Evolutionary conservation across 768 basidiomycete genomes (phyloP), one percentile per base, ranked within the genome.

Genomic region (Trametes elegans): DNA sequence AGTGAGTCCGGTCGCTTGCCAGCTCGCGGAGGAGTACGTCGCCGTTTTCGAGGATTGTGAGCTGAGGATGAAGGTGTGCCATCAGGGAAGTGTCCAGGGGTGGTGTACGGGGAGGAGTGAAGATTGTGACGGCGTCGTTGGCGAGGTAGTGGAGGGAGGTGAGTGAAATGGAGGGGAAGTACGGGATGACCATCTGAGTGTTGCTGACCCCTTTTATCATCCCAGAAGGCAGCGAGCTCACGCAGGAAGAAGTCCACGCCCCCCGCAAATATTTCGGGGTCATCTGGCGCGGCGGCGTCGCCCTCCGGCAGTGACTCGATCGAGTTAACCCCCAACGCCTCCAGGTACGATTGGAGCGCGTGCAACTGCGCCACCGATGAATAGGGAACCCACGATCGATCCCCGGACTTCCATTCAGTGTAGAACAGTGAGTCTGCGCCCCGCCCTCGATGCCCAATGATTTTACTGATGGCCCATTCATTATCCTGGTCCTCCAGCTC

Each of bases 331-430:
- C 63, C 67, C 18, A 62, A 34, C 2, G 59, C 61, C 38, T 68
- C 68, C 16, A 65, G 57, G 39, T 69, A 69, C 10, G 52, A 31
- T 32, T 42, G 34, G 11, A 67, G 24, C 0, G 61, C 58, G 7
- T 62, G 53, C 27, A 66, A 48, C 31, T 64, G 58, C 27, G 53
- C 31, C 0, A 68, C 58, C n/a, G 65, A 43, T 9, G 39, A 14
- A 34, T 68, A 68, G 1, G 68, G 67, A 11, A 72, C 32, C 74
- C 74, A 75, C 2, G 71, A 68, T 2, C 21, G 7, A 42, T 75
- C 73, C 0, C 73, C 72, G 1, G 67, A 57, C 41, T 64, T 70
- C 68, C 71, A 75, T 21, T 55, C 9, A 2, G 72, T 63, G 44
- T 72, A 58, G 55, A 75, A 73, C 1, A 67, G 14, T 0, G 71